Percentiles rank a stretch among this genome's conserved stretches.
Evolutionary conservation across 2,329 filamentous ascomycete genomes (phyloP).

Genomic region (Scopulariopsis brevicaulis): DNA sequence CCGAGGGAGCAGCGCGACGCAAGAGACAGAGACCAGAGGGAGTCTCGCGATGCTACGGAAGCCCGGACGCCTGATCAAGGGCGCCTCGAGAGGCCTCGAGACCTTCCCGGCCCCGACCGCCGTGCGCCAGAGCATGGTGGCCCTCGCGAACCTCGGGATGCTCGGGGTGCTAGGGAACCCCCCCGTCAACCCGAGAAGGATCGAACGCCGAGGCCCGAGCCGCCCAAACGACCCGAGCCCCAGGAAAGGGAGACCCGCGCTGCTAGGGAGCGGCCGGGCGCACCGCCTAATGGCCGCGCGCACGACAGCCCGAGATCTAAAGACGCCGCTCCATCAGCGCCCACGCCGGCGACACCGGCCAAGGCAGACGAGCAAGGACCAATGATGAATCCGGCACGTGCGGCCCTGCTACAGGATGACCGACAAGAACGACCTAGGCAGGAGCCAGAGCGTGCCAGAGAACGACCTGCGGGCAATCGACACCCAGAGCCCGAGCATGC

Average conservation of each 20-base stretch:
- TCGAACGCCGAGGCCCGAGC: not conserved
- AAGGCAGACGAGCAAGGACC: conserved; percentile 24
- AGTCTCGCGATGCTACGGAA: conserved; percentile 21
- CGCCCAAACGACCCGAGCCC: not conserved
- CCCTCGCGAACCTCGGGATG: not conserved
- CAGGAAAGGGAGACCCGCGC: conserved; percentile 1
- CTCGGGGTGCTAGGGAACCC: not conserved
- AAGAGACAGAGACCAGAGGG: conserved; percentile 27
- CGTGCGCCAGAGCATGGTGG: conserved; percentile 21
- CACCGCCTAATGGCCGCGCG: conserved; percentile 10
- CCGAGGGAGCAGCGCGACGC: conserved; percentile 21
- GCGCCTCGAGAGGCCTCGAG: conserved; percentile 28
- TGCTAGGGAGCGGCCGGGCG: not conserved
- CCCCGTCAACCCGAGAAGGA: conserved; percentile 1
- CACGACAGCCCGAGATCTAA: conserved; percentile 12
- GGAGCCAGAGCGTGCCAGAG: conserved; percentile 13
- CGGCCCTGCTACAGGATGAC: conserved; percentile 28
- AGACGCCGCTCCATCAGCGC: conserved; percentile 14
- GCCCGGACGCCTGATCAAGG: conserved; percentile 25
- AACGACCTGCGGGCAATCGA: conserved; percentile 16
- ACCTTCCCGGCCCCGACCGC: conserved; percentile 27
- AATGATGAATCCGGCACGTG: conserved; percentile 43
- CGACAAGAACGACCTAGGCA: not conserved
- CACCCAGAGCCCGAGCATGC: conserved; percentile 15
- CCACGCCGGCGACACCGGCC: conserved; percentile 15